Evolutionary conservation across 352 stramenopile genomes (phyloP).

Genomic region (Hyaloperonospora brassicae): DNA sequence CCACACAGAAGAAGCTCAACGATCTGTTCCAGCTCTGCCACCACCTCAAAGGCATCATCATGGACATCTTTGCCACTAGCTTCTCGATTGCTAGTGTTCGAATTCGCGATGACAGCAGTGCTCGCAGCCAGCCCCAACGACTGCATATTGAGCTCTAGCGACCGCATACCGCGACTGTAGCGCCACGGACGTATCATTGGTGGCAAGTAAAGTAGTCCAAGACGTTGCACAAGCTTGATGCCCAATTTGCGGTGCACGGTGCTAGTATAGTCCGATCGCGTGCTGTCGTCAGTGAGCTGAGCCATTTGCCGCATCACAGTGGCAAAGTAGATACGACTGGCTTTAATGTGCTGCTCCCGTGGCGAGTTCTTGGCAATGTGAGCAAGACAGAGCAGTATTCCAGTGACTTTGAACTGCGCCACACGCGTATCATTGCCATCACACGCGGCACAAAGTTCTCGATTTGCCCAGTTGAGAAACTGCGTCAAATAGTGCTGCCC

Average conservation of each 20-base stretch:
- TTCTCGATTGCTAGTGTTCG: slow-evolving; percentile 3
- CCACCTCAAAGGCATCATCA: slow-evolving; percentile 62
- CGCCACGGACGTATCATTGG: slow-evolving; percentile 92
- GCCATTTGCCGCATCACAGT: slow-evolving; percentile 65
- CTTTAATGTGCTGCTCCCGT: slow-evolving; percentile 55
- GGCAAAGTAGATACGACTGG: slow-evolving; percentile 66
- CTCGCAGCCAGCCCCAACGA: slow-evolving; percentile 26
- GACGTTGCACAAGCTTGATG: slow-evolving; percentile 94
- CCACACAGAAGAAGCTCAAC: slow-evolving; percentile 87
- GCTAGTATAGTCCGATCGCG: slow-evolving; percentile 25
- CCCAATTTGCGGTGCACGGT: slow-evolving; percentile 91
- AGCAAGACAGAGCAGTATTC: slow-evolving; percentile 70
- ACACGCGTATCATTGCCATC: slow-evolving; percentile 33
- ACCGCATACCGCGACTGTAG: slow-evolving; percentile 91
- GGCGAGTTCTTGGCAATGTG: slow-evolving; percentile 78
- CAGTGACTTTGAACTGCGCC: slow-evolving; percentile 72
- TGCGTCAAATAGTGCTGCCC: slow-evolving; percentile 80
- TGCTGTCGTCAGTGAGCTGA: slow-evolving; percentile 48
- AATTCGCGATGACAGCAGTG: neutral
- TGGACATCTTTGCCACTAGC: slow-evolving; percentile 25
- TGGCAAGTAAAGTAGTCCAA: slow-evolving; percentile 91
- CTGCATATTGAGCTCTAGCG: slow-evolving; percentile 89
- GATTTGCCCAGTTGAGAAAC: slow-evolving; percentile 88
- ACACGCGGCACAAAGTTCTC: slow-evolving; percentile 36
- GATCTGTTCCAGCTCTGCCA: slow-evolving; percentile 96